A percentile compares a stretch with the other conserved stretches of the same genome.
These are phyloP conservation scores for Didymella exigua DNA, from an alignment of 2,329 filamentous ascomycete species.

Conservation along the genomic window DNA sequence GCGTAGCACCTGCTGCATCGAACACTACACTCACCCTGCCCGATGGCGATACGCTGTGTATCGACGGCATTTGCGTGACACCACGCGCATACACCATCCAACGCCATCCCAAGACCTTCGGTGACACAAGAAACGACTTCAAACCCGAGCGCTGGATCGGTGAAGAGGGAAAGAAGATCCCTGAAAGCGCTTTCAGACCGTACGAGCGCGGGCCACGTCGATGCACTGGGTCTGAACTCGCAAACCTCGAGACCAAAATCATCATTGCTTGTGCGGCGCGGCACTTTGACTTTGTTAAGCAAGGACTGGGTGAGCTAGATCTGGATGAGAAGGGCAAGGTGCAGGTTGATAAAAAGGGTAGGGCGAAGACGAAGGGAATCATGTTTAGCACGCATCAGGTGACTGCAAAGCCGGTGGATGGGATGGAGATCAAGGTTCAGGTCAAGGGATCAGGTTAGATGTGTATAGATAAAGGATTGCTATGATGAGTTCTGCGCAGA, in stretches of 20 bases:
- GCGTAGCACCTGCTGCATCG: constrained; percentile 18
- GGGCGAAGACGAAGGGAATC: constrained; percentile 10
- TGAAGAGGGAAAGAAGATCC: constrained; percentile 29
- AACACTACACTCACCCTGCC: constrained; percentile 19
- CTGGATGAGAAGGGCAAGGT: constrained; percentile 7
- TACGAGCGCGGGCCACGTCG: constrained; percentile 61
- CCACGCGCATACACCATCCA: constrained; percentile 26
- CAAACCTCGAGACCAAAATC: constrained; percentile 57
- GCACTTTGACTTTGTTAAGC: constrained; percentile 52
- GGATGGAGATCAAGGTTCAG: constrained; percentile 16
- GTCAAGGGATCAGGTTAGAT: constrained; percentile 1
- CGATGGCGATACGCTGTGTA: constrained; percentile 10
- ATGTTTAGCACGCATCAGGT: constrained; percentile 19
- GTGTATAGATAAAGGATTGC: too few relatives aligned
- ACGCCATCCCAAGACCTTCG: constrained; percentile 23
- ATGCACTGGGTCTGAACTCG: constrained; percentile 63
- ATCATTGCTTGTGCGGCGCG: constrained; percentile 56
- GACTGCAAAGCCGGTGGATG: constrained; percentile 24
- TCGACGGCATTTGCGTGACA: constrained; percentile 20
- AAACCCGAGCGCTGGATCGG: constrained; percentile 25
- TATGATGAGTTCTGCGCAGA: too few relatives aligned
- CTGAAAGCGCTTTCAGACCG: constrained; percentile 56
- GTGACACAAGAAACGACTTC: constrained; percentile 30
- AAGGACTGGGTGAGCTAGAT: constrained; percentile 32
- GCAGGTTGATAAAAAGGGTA: constrained; percentile 4